phyloP scores from a whole-genome alignment of 148 eudicot genomes.

The Chenopodium quinoa region DNA sequence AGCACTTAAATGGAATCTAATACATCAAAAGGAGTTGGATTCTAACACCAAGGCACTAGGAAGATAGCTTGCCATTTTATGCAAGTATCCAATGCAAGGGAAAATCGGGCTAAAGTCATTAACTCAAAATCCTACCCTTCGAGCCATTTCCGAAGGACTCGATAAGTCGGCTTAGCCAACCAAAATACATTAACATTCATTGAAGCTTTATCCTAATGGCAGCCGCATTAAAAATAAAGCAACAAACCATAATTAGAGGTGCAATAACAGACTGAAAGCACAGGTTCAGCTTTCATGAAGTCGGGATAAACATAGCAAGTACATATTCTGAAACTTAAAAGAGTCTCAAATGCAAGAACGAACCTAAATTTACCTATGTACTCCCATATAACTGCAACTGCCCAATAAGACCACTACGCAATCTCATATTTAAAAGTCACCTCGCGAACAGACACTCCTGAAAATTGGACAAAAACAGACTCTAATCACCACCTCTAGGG shows the following conservation, averaged over 20 bases:
- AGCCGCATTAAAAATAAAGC: neutral
- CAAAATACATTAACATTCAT: neutral
- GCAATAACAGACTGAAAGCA: conserved; percentile 1
- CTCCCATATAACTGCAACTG: conserved; percentile 34
- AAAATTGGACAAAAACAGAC: conserved; percentile 25
- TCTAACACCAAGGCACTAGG: neutral
- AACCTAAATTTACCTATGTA: conserved; percentile 43
- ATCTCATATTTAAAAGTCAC: conserved; percentile 25
- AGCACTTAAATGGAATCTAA: too few species aligned
- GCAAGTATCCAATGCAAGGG: too few species aligned
- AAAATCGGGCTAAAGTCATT: too few species aligned
- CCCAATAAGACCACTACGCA: conserved; percentile 28
- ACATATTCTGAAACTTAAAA: conserved; percentile 13
- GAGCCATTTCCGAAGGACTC: too few species aligned
- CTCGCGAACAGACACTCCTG: conserved; percentile 39
- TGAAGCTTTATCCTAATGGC: neutral
- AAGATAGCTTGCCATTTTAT: neutral
- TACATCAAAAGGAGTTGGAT: too few species aligned
- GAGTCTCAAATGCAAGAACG: neutral
- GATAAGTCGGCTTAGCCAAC: neutral
- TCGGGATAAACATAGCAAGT: conserved; percentile 34
- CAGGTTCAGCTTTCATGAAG: conserved; percentile 17
- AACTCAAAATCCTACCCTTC: too few species aligned
- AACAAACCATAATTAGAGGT: neutral
- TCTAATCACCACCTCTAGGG: conserved; percentile 12